Evolutionary conservation across 192 early-diverging fungal species (phyloP), one percentile per base, ranked within the genome.

Genomic region (Backusella sp.): DNA sequence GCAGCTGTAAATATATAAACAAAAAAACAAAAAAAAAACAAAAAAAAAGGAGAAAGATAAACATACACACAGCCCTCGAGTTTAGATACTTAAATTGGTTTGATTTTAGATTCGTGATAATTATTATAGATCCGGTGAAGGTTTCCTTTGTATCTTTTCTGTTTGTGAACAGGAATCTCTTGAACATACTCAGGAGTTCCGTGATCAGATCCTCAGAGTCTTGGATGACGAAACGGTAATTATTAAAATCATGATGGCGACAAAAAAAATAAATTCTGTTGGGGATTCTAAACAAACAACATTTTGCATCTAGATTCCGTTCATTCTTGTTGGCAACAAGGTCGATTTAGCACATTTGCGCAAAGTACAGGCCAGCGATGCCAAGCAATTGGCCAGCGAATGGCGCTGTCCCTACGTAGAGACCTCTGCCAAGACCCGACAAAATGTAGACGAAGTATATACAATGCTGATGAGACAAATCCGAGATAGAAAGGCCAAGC

Each of bases 241-340:
- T 34, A 46, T 26, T 32, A 37, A 23, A 0, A 67, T 67, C 39
- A 15, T 19, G 12, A 71, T 26, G 28, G 17, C n/a, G 7, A 9
- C 26, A 49, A 4, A 0, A 46, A 71, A 37, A 23, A 41, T 15
- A 30, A 28, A 66, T 8, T 14, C 32, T 32, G 32, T 32, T 32
- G 1, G 39, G 1, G 8, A 28, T 66, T 73, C n/a, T 49, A 66
- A 36, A 68, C 19, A 36, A 68, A 68, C 17, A 39, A 11, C 28
- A 8, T 34, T 56, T 32, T 21, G 4, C 68, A 23, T 26, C 0
- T 73, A 84, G 81, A 86, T 95, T 67, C 94, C 94, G 5, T 94
- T 95, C 69, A 90, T 95, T 66, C 83, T 96, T 17, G 91, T 96
- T 11, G 94, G 94, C 56, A 96, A 96, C 85, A 96, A 93, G 80